These are phyloP conservation scores for Cercophora sp. DNA, from an alignment of 495 filamentous ascomycete genomes.

Conservation along the genomic window DNA sequence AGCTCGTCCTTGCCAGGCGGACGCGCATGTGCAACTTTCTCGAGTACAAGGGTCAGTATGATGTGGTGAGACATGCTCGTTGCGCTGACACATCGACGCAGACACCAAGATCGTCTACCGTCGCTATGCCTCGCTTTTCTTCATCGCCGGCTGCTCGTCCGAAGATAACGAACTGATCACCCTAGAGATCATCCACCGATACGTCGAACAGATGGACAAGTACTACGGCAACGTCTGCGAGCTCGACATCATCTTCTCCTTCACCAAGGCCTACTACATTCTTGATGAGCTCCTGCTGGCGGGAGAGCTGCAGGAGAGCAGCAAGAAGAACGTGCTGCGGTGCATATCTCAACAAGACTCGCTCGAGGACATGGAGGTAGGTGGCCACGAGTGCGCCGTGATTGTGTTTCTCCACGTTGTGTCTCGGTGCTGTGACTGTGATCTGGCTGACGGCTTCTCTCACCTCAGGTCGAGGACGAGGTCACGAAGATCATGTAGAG, in stretches of 20 bases:
- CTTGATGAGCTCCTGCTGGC: conserved; percentile 95
- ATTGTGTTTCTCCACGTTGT: no score
- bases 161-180: conserved; percentile 98
- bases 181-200: conserved; percentile 96
- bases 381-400: not conserved
- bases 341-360: conserved; percentile 94
- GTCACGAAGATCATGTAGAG: conserved; percentile 91
- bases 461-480: conserved; percentile 85
- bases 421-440: not conserved
- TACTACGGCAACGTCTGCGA: conserved; percentile 99
- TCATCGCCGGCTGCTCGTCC: conserved; percentile 93
- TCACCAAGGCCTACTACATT: conserved; percentile 88
- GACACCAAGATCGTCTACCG: conserved; percentile 98
- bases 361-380: conserved; percentile 95
- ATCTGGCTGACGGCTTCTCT: conserved; percentile 52
- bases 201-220: conserved; percentile 99
- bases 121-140: conserved; percentile 97
- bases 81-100: conserved; percentile 36
- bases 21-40: conserved; percentile 99
- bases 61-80: no score
- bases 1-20: conserved; percentile 89
- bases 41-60: conserved; percentile 98
- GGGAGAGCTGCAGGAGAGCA: conserved; percentile 97
- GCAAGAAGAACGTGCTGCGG: conserved; percentile 95
- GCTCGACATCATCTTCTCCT: conserved; percentile 98